phyloP scores from a whole-genome alignment of 768 basidiomycete species.

The Lactarius trivialis region DNA sequence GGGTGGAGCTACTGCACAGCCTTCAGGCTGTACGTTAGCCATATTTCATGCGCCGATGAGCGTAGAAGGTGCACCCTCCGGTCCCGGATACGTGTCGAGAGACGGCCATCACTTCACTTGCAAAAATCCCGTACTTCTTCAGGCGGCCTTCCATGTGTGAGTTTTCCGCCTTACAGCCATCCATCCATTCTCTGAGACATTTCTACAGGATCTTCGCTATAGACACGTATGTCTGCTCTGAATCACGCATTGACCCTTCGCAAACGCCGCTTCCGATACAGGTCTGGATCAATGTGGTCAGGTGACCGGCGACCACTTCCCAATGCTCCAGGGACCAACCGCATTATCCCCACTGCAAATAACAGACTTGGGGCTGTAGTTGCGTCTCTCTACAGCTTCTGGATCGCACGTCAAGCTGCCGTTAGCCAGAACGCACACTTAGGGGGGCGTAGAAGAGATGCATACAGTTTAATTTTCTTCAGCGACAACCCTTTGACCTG shows the following conservation, averaged over 20 bases:
- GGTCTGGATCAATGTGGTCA: slow-evolving; percentile 45
- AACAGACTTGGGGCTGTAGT: slow-evolving; percentile 54
- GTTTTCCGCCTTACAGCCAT: slow-evolving; percentile 22
- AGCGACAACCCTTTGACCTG: slow-evolving; percentile 25
- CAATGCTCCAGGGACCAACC: slow-evolving; percentile 35
- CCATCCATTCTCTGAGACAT: background rate
- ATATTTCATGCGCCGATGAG: slow-evolving; percentile 41
- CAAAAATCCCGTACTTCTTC: slow-evolving; percentile 45
- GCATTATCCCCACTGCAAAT: slow-evolving; percentile 33
- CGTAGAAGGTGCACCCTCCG: slow-evolving; percentile 25
- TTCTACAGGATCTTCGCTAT: slow-evolving; percentile 43
- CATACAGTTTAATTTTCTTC: slow-evolving; percentile 51
- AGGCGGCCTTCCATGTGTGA: slow-evolving; percentile 54
- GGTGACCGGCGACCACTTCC: slow-evolving; percentile 39
- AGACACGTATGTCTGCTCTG: slow-evolving; percentile 32
- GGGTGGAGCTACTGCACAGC: slow-evolving; percentile 34
- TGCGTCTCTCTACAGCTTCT: slow-evolving; percentile 48
- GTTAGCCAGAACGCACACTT: slow-evolving; percentile 40
- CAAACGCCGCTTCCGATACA: slow-evolving; percentile 23
- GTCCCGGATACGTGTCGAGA: slow-evolving; percentile 42
- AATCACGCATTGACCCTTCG: background rate
- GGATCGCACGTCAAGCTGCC: slow-evolving; percentile 43
- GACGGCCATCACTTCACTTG: slow-evolving; percentile 52
- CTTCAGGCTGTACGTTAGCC: slow-evolving; percentile 48
- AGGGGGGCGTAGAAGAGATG: slow-evolving; percentile 36